Base-by-base conservation (phyloP, 805 yeast species). In the Yamadazyma tumulicola region DNA sequence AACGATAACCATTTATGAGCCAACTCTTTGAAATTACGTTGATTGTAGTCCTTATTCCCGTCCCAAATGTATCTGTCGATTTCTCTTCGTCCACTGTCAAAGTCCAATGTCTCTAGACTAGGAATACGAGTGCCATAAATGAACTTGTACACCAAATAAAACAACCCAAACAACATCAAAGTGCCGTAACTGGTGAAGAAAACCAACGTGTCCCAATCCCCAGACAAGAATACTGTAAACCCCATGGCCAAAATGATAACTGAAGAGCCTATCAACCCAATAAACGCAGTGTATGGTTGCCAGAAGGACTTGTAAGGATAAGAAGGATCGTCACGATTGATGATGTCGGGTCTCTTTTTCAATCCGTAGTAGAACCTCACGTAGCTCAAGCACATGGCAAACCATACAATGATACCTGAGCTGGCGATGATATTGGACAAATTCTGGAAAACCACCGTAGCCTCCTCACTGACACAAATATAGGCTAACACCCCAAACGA, bases 31-130 rank as follows among this genome's bases (percentile, higher is more conserved):
- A 58, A 19, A 29, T 51, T 61, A 22, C 55, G 49, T 17, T 48
- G 46, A 41, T 64, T 62, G 42, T 61, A 66, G 34, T 66, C 71
- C 31, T 57, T 52, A 17, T 84, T 85, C 38, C 85, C 93, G 45
- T 81, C 86, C 94, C 95, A 85, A 15, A 79, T 76, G 43, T 75
- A 75, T 31, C 87, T 65, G 57, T 87, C 96, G 60, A 81, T 77
- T 53, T 86, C 95, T 32, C 93, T 69, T 48, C 95, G 66, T 2
- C 95, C 95, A 0, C 86, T 74, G 55, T 87, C 95, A 52, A 83
- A 72, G 55, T 87, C 95, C 40, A 86, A 54, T 29, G 84, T 81
- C 46, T 83, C 89, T 29, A 85, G 59, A 32, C 85, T 71, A 34
- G 78, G 84, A 8, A 81, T 62, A 43, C 77, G 72, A 1, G 89